Base-by-base conservation (phyloP, 768 basidiomycete species). In the Boletus sp. region DNA sequence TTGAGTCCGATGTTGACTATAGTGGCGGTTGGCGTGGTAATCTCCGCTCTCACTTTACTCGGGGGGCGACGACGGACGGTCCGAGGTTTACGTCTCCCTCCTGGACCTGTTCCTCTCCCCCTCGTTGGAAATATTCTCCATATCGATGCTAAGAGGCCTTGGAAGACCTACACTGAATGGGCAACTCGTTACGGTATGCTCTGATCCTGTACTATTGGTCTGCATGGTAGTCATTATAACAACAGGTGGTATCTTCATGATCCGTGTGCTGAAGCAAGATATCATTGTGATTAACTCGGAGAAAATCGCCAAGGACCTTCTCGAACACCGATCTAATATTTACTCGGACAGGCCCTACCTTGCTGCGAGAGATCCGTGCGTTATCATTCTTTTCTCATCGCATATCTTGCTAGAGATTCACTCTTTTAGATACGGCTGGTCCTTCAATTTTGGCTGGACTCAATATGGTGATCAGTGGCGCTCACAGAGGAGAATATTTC, bases 311-410 rank as follows among this genome's bases (percentile, higher is more conserved):
- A 59, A 57, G 24, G 71, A 71, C 0, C 59, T 73, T 15, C 54
- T 73, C 17, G 73, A 71, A 1, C 60, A 54, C 10, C 57, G 71
- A 12, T 70, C 68, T 0, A 28, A 37, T 33, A 57, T 66, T 37
- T 72, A 72, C 47, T 71, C 72, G 7, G 71, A 73, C 41, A 65
- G 64, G 33, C 57, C 66, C 11, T 37, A 54, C 35, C 10, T 63
- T 9, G 59, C 64, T 15, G 55, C 62, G 8, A 57, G 30, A 36
- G 64, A 64, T 20, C 56, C 55, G 67, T 68, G 11, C 9, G 61
- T 55, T 12, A 17, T n/a, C 9, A 7, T 14, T 15, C n/a, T 6
- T 36, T 45, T 15, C 45, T 18, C 11, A 45, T 7, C 2, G 10
- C 7, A 29, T 41, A 12, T 29, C 20, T 42, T 0, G 48, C 7